Conservation (phyloP, 352 stramenopile genomes). For the Pythium aphanidermatum region DNA sequence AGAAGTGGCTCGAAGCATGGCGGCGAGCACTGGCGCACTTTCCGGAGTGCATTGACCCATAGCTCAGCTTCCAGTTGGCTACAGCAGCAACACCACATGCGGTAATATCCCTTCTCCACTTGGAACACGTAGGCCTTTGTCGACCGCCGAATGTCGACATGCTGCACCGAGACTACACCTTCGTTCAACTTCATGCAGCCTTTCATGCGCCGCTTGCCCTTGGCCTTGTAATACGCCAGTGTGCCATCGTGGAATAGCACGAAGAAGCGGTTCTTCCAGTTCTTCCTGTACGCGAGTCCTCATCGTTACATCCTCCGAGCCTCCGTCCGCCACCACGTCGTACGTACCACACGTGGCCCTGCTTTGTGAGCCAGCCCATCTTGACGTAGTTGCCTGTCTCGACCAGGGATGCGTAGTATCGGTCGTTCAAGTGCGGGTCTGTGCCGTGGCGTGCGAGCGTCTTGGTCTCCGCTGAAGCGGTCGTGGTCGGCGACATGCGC, state of each 20-base stretch:
- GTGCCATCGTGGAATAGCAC: constrained; percentile 77
- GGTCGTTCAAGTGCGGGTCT: constrained; percentile 59
- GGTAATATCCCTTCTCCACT: constrained; percentile 83
- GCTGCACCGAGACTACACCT: constrained; percentile 74
- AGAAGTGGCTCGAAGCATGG: constrained; percentile 63
- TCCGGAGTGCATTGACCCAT: constrained; percentile 65
- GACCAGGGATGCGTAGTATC: constrained; percentile 57
- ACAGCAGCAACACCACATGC: constrained; percentile 70
- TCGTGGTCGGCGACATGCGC: background rate
- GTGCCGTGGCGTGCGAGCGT: constrained; percentile 30
- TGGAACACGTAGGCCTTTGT: constrained; percentile 76
- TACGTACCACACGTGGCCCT: constrained; percentile 68
- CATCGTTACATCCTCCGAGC: too few relatives aligned
- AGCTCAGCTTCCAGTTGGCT: constrained; percentile 76
- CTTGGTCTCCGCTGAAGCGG: background rate
- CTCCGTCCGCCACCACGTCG: background rate
- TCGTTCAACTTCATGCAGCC: constrained; percentile 81
- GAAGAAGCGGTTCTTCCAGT: constrained; percentile 84
- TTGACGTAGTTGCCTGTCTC: constrained; percentile 71
- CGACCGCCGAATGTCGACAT: constrained; percentile 61
- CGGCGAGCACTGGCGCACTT: constrained; percentile 31
- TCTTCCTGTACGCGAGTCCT: too few relatives aligned
- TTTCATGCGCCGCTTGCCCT: constrained; percentile 70
- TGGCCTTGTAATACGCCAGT: constrained; percentile 81
- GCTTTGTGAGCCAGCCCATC: constrained; percentile 82